Conservation (phyloP, 768 basidiomycete species). For the Leccinum imitatum region DNA sequence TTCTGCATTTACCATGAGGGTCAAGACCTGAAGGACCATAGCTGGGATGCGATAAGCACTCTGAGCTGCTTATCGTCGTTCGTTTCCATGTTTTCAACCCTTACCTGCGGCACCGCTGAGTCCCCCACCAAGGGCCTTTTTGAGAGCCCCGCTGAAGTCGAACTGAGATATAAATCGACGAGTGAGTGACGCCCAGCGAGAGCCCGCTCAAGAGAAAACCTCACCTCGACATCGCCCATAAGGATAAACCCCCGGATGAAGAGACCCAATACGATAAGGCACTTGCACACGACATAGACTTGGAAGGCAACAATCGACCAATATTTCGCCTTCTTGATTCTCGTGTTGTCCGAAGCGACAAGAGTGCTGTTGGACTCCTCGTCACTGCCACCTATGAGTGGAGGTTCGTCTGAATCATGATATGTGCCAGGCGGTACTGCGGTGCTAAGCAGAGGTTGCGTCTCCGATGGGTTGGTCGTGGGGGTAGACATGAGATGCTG, state of each 20-base stretch:
- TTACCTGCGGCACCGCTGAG: conserved; percentile 83
- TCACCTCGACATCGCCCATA: conserved; percentile 63
- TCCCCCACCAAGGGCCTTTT: conserved; percentile 85
- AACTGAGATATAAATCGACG: conserved; percentile 52
- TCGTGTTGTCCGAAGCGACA: not conserved
- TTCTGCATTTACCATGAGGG: conserved; percentile 59
- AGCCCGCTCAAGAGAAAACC: conserved; percentile 21
- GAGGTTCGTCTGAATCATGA: conserved; percentile 7
- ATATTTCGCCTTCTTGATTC: conserved; percentile 9
- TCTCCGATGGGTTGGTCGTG: conserved; percentile 11
- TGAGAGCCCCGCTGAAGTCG: conserved; percentile 73
- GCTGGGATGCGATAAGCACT: conserved; percentile 42
- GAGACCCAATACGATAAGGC: conserved; percentile 42
- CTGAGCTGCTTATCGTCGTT: conserved; percentile 3
- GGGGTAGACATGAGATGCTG: conserved; percentile 20
- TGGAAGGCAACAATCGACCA: conserved; percentile 27
- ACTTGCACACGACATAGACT: conserved; percentile 35
- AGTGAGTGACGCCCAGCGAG: conserved; percentile 48
- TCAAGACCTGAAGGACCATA: conserved; percentile 92
- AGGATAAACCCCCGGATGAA: conserved; percentile 74
- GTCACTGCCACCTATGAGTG: conserved; percentile 6
- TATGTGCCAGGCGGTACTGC: conserved; percentile 18
- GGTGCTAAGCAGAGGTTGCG: conserved; percentile 25
- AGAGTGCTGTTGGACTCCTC: conserved; percentile 18
- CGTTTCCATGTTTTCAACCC: conserved; percentile 2